Evolutionary conservation across 2,329 filamentous ascomycete genomes (phyloP).

Genomic region (Escovopsis sp.): DNA sequence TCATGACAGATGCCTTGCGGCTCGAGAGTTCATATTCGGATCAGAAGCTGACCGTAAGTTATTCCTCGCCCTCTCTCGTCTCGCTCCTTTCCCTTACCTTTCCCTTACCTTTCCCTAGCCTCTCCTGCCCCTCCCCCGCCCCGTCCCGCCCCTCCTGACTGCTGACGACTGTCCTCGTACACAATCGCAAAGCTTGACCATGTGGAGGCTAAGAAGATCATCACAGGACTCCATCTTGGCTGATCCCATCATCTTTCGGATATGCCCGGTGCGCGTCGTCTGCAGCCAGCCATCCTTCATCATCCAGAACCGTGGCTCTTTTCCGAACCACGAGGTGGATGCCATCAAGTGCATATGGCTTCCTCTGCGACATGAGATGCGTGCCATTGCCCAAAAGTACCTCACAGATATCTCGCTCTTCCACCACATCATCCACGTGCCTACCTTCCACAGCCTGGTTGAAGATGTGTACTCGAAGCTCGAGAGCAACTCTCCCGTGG

Average conservation of each 20-base stretch:
- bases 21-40: slow-evolving; percentile 18
- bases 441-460: slow-evolving; percentile 14
- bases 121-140: neutral
- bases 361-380: slow-evolving; percentile 18
- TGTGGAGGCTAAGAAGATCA: slow-evolving; percentile 3
- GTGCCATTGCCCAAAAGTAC: slow-evolving; percentile 17
- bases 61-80: neutral
- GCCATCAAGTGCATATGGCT: slow-evolving; percentile 21
- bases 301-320: slow-evolving; percentile 14
- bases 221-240: slow-evolving; percentile 15
- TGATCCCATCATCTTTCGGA: slow-evolving; percentile 18
- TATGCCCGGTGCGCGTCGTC: slow-evolving; percentile 19
- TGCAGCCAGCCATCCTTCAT: slow-evolving; percentile 18
- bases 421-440: slow-evolving; percentile 18
- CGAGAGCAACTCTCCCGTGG: slow-evolving; percentile 10
- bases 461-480: slow-evolving; percentile 18
- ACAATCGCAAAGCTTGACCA: neutral
- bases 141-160: no score
- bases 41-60: slow-evolving; percentile 16
- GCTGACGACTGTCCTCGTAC: neutral
- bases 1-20: slow-evolving; percentile 21
- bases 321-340: slow-evolving; percentile 11
- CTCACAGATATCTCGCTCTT: slow-evolving; percentile 16
- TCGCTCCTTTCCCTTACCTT: neutral
- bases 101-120: neutral